Base-by-base conservation (phyloP, 2,329 filamentous ascomycete genomes). In the Sporothrix variecibatus region DNA sequence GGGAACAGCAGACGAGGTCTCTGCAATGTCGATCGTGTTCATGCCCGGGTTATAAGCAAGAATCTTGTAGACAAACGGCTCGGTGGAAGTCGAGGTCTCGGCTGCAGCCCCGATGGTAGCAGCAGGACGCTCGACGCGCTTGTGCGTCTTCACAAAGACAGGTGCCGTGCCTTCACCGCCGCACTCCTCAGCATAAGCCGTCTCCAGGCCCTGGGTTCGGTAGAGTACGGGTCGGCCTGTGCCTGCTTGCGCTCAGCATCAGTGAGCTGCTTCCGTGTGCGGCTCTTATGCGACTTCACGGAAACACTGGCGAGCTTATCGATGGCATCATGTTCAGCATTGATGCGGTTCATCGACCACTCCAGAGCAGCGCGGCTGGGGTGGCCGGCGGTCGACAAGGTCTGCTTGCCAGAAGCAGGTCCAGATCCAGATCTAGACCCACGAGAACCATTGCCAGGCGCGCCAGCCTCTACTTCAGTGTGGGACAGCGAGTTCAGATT, bases 11-110 rank as follows among this genome's bases (percentile, higher is more conserved):
- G 90, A 91, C 0, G 86, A 88, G 0, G 89, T 91, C 76, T 91
- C 89, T 6, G 89, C 89, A 2, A 86, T 84, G 60, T 84, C 86
- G 77, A 93, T 84, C 15, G 83, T 83, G 77, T 91, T 86, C 77
- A 86, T 89, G 9, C 83, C 84, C 1, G 88, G 84, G 76, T 93
- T 89, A 77, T 91, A 93, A 1, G 89, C 91, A 6, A 94, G 84
- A 46, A 93, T 86, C 79, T 89, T 92, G 84, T 92, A 93, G 2
- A 87, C 73, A 6, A 78, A 31, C 11, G 76, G 72, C 26, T 38
- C 38, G 5, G 73, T 26, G 5, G 62, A 17, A 2, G 69, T 2
- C 1, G 72, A 46, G 1, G 34, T 28, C 38, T 17, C 38, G 4
- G 62, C 4, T 12, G 43, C 43, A 6, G 43, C 43, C 4, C 3